Conservation (phyloP, 2,329 filamentous ascomycete genomes). For the Alternaria triticimaculans region DNA sequence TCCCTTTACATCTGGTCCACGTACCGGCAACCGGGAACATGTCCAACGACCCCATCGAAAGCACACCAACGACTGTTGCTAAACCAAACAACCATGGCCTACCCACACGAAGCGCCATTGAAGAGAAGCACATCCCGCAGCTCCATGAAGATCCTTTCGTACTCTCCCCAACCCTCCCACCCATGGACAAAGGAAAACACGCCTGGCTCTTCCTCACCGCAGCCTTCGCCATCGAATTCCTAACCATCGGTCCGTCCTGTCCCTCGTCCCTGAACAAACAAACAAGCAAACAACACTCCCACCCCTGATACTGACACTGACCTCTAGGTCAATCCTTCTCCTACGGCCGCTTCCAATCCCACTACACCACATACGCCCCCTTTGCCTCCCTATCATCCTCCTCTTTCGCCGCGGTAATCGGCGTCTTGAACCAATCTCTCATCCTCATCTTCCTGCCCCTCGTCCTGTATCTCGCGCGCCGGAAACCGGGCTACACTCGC, state of each 20-base stretch:
- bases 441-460: constrained; percentile 53
- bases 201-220: constrained; percentile 25
- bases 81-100: neutral
- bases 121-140: neutral
- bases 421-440: constrained; percentile 64
- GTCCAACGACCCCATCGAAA: neutral
- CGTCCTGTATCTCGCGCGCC: constrained; percentile 40
- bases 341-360: constrained; percentile 74
- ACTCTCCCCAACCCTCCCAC: constrained; percentile 9
- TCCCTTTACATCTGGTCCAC: neutral
- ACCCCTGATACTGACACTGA: no score
- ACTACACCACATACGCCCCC: constrained; percentile 66
- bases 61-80: neutral
- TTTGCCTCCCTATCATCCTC: constrained; percentile 57
- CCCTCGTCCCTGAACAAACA: no score
- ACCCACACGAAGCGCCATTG: neutral
- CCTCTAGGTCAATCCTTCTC: constrained; percentile 71
- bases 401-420: constrained; percentile 65
- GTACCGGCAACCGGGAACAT: neutral
- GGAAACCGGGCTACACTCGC: constrained; percentile 38
- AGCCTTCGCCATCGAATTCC: constrained; percentile 58
- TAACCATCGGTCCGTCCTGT: constrained; percentile 22
- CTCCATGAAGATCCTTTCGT: neutral
- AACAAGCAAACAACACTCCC: no score
- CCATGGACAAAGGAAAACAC: constrained; percentile 23